phyloP scores from a whole-genome alignment of 768 basidiomycete species.

The Boletales sp. region DNA sequence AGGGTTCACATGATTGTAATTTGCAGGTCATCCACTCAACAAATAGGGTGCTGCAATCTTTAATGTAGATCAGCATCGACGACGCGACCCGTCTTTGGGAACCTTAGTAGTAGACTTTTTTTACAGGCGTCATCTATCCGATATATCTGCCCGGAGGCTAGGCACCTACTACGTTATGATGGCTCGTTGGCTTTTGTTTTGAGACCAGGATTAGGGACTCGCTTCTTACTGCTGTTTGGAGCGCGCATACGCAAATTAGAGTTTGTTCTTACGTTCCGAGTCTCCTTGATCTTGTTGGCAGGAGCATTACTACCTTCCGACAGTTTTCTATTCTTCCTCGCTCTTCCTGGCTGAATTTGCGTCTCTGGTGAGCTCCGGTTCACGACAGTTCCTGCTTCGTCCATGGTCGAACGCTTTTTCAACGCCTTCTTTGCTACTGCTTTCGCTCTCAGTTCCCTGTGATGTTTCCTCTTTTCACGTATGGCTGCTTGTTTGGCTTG shows the following conservation, averaged over 20 bases:
- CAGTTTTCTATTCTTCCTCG: conserved; percentile 17
- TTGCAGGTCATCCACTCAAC: conserved; percentile 64
- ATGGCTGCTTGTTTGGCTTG: conserved; percentile 44
- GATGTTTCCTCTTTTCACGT: conserved; percentile 46
- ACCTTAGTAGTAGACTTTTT: conserved; percentile 3
- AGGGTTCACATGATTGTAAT: conserved; percentile 1
- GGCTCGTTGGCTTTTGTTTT: not conserved
- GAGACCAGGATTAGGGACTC: not conserved
- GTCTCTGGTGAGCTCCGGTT: not conserved
- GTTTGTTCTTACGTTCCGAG: not conserved
- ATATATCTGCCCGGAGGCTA: not conserved
- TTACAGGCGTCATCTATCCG: conserved; percentile 7
- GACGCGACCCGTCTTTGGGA: not conserved
- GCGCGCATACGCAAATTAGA: not conserved
- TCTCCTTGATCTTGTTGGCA: not conserved
- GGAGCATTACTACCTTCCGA: not conserved
- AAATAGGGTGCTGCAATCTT: conserved; percentile 56
- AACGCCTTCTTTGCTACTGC: conserved; percentile 35
- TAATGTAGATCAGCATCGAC: conserved; percentile 36
- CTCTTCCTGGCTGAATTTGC: not conserved
- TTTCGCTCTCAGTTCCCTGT: conserved; percentile 43
- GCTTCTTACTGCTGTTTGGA: not conserved
- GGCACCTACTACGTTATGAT: conserved; percentile 4
- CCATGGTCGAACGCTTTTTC: conserved; percentile 1
- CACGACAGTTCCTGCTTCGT: not conserved